These are phyloP conservation scores for Cadophora sp. DNA, from an alignment of 2,329 filamentous ascomycete genomes.

Conservation along the genomic window DNA sequence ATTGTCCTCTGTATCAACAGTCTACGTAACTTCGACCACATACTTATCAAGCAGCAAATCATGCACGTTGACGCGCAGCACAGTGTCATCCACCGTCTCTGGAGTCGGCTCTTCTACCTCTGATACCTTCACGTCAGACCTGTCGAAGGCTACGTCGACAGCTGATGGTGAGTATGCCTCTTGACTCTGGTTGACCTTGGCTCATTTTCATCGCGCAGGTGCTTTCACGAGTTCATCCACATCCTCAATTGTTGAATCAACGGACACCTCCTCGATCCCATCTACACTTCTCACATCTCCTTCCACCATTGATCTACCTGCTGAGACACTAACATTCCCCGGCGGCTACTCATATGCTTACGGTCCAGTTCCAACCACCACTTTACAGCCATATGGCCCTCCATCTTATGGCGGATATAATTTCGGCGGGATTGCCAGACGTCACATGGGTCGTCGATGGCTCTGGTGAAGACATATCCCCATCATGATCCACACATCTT, in stretches of 20 bases:
- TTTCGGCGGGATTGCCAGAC: constrained; percentile 11
- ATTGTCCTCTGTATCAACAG: neutral
- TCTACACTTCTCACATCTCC: neutral
- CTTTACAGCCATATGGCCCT: constrained; percentile 6
- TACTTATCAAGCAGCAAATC: constrained; percentile 14
- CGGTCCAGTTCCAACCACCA: constrained; percentile 13
- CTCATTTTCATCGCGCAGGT: constrained; percentile 3
- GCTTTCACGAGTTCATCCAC: constrained; percentile 12
- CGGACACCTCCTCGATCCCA: neutral
- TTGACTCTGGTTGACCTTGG: neutral
- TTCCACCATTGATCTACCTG: neutral
- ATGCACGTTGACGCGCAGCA: constrained; percentile 17
- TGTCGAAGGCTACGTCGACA: constrained; percentile 12
- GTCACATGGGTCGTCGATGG: constrained; percentile 18
- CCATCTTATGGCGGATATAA: constrained; percentile 14
- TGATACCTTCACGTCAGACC: neutral
- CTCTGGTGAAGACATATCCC: constrained; percentile 26
- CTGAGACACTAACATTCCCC: constrained; percentile 4
- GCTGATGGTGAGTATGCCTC: constrained; percentile 15
- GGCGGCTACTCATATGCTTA: neutral
- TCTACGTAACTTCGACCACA: constrained; percentile 1
- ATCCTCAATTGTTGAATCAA: neutral
- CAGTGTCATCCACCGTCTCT: neutral
- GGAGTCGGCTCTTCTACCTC: neutral
- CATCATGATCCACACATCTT: constrained; percentile 25